These are phyloP conservation scores for Ogataea dorogensis DNA, from an alignment of 805 yeast genomes.

Conservation along the genomic window DNA sequence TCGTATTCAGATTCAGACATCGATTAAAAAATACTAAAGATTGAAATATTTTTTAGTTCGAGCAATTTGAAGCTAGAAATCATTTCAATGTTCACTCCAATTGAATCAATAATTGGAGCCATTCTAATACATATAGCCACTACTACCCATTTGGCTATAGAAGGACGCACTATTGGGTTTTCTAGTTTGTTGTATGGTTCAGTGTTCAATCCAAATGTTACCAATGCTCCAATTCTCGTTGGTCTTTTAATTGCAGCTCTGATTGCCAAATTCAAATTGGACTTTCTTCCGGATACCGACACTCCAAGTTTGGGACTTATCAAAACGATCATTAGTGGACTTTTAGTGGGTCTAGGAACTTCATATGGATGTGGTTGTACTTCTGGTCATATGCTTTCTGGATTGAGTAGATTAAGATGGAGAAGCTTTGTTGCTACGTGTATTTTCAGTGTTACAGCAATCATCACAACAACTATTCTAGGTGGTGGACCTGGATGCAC, in stretches of 20 bases:
- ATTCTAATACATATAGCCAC: constrained; percentile 45
- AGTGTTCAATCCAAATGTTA: constrained; percentile 25
- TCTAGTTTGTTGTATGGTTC: constrained; percentile 42
- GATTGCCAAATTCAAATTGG: constrained; percentile 13
- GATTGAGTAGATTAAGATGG: constrained; percentile 44
- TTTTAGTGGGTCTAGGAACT: constrained; percentile 48
- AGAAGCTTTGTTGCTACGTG: constrained; percentile 47
- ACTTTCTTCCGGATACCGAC: background rate
- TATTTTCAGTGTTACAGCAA: constrained; percentile 37
- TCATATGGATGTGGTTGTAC: constrained; percentile 51
- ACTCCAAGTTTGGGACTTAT: background rate
- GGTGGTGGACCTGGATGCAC: constrained; percentile 8
- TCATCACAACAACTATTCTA: constrained; percentile 19
- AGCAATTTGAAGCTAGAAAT: no score
- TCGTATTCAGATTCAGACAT: constrained; percentile 18
- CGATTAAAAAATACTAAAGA: no score
- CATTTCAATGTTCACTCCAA: constrained; percentile 44
- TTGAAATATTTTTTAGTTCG: no score
- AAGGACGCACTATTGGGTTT: constrained; percentile 47
- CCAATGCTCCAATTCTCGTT: constrained; percentile 32
- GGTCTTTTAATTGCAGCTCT: constrained; percentile 38
- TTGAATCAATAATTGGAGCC: constrained; percentile 46
- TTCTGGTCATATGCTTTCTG: constrained; percentile 54
- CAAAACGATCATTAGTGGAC: constrained; percentile 34
- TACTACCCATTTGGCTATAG: constrained; percentile 37